Evolutionary conservation across 2,329 filamentous ascomycete genomes (phyloP), one percentile per base, ranked within the genome.

Genomic region (Phaeosphaeria sp.): DNA sequence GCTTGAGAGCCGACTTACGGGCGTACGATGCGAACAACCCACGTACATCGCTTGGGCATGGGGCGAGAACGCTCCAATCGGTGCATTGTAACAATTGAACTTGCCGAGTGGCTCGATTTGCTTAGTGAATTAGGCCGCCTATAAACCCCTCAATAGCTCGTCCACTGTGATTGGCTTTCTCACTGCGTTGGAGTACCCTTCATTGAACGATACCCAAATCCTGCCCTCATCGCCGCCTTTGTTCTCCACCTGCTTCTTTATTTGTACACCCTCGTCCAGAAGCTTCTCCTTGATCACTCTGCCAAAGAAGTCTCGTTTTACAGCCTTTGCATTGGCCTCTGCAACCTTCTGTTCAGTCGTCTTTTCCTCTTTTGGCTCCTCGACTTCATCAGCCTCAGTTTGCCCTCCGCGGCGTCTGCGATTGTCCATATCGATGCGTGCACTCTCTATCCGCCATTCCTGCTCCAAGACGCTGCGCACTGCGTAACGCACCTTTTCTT

Each of bases 381-480:
- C 61, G 30, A 27, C 46, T 9, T 64, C 65, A 3, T 65, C 66
- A 18, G 65, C 47, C 52, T 67, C 65, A 2, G 51, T 54, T 17
- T 71, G 68, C 51, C 69, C 72, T 66, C 77, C 65, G 73, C 79
- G 65, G 82, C 86, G n/a, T 82, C 86, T 86, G 1, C 90, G 82
- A 0, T 87, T 84, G 3, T 86, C 84, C 59, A 86, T 86, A 50
- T 91, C 89, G 15, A 89, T 88, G 33, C 87, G 81, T 27, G 85
- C 80, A 13, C 89, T 85, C 48, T 92, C 89, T 71, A 90, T 92
- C 59, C 87, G 87, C 68, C 94, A 90, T 75, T 98, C 94, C 74
- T 95, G 92, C 71, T 97, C 93, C 1, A 99, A 84, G 9, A 97
- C 93, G 75, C 97, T 94, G 21, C 95, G 89, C 6, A 99, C 90